Evolutionary conservation across 1,139 yeast genomes (phyloP).

Genomic region (Taphrina deformans): DNA sequence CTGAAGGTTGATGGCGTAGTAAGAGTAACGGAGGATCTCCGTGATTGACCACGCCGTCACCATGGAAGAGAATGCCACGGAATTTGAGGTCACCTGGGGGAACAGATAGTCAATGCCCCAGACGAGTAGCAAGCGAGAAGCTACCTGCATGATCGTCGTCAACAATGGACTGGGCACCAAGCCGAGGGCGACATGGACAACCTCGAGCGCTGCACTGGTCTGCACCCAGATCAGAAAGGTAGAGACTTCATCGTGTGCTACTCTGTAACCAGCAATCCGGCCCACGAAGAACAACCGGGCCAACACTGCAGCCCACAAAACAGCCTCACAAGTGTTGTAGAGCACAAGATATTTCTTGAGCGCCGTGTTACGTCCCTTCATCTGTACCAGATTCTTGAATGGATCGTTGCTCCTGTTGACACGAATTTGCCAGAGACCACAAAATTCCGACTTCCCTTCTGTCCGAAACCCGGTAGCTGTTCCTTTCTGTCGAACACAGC

Average conservation of each 20-base stretch:
- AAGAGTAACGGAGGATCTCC: constrained; percentile 83
- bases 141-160: constrained; percentile 83
- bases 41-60: constrained; percentile 86
- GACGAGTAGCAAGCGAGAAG: constrained; percentile 78
- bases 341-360: constrained; percentile 43
- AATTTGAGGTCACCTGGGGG: constrained; percentile 63
- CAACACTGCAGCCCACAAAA: constrained; percentile 65
- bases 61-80: constrained; percentile 62
- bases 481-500: no score
- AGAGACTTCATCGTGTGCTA: constrained; percentile 59
- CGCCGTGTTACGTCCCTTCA: constrained; percentile 2
- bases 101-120: constrained; percentile 75
- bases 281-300: constrained; percentile 46
- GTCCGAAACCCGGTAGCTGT: neutral
- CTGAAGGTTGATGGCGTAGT: constrained; percentile 65
- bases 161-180: constrained; percentile 79
- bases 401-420: no score
- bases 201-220: constrained; percentile 78
- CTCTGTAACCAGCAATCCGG: constrained; percentile 52
- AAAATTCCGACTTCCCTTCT: no score
- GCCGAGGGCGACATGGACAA: constrained; percentile 70
- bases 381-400: neutral
- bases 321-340: constrained; percentile 70
- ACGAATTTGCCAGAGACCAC: no score
- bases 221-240: constrained; percentile 68